Conservation (phyloP, 257 asterid genomes). For the Buddleja alternifolia region DNA sequence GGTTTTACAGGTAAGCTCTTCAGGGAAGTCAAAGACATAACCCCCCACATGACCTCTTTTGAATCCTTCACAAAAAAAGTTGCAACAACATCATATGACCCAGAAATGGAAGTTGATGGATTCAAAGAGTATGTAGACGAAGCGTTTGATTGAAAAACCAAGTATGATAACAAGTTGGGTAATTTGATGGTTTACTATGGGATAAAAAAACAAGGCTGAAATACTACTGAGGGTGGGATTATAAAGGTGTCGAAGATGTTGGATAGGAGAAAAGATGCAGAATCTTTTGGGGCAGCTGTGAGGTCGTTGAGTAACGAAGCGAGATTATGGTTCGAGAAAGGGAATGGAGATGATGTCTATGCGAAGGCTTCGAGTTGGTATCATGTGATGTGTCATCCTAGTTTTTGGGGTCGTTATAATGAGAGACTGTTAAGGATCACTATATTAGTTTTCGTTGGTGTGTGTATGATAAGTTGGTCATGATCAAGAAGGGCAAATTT, state of each 20-base stretch:
- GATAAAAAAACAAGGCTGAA: slow-evolving; percentile 81
- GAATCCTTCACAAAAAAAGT: slow-evolving; percentile 58
- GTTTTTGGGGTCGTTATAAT: slow-evolving; percentile 68
- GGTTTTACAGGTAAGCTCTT: no score
- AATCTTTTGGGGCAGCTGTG: slow-evolving; percentile 68
- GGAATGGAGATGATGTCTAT: slow-evolving; percentile 46
- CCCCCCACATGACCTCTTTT: slow-evolving; percentile 43
- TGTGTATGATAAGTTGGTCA: no score
- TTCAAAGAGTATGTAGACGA: slow-evolving; percentile 58
- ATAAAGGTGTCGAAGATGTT: slow-evolving; percentile 70
- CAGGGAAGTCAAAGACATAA: slow-evolving; percentile 58
- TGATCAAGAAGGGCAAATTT: slow-evolving; percentile 55
- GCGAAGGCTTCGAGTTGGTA: slow-evolving; percentile 94
- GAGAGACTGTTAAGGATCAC: slow-evolving; percentile 62
- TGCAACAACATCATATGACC: slow-evolving; percentile 61
- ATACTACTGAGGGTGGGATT: slow-evolving; percentile 71
- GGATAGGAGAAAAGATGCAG: slow-evolving; percentile 78
- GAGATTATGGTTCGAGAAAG: slow-evolving; percentile 65
- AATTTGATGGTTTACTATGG: slow-evolving; percentile 87
- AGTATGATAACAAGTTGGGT: slow-evolving; percentile 80
- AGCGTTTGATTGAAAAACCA: slow-evolving; percentile 59
- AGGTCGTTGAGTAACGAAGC: slow-evolving; percentile 77
- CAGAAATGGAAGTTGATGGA: slow-evolving; percentile 69
- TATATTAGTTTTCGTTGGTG: slow-evolving; percentile 78
- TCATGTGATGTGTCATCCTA: slow-evolving; percentile 74